Percentiles rank a stretch among this genome's conserved stretches.
Conservation (phyloP, 2,329 filamentous ascomycete species). For the Alternaria arbusti region DNA sequence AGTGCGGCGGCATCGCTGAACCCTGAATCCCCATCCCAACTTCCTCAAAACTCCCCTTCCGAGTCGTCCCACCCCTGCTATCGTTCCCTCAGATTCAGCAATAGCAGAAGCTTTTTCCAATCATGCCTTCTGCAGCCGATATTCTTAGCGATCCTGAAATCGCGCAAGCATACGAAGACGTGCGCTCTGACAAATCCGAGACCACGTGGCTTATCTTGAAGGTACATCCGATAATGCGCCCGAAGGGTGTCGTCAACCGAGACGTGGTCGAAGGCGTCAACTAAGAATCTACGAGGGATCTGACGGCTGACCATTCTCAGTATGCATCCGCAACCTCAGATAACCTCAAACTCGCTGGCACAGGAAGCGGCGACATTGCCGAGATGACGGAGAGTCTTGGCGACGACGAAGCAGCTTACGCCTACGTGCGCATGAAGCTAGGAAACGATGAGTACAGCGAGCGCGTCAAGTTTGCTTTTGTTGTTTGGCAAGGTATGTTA, state of each 20-base stretch:
- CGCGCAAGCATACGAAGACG: conserved; percentile 68
- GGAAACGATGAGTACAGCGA: conserved; percentile 74
- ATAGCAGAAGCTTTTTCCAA: background rate
- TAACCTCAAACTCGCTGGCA: conserved; percentile 62
- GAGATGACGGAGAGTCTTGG: conserved; percentile 66
- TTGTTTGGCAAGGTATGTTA: conserved; percentile 71
- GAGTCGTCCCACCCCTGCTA: background rate
- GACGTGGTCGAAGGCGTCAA: background rate
- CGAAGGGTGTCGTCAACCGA: background rate
- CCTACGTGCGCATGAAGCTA: conserved; percentile 65
- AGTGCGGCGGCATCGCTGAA: background rate
- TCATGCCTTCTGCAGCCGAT: conserved; percentile 39
- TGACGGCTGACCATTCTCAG: background rate
- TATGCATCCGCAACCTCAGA: conserved; percentile 58
- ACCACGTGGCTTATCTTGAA: conserved; percentile 73
- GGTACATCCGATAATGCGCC: conserved; percentile 44
- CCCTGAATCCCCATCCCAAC: conserved; percentile 14
- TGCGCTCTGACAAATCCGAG: conserved; percentile 69
- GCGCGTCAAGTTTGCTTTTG: conserved; percentile 71
- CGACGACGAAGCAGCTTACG: conserved; percentile 68
- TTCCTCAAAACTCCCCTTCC: conserved; percentile 11
- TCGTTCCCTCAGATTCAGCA: background rate
- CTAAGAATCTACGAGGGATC: rapidly evolving
- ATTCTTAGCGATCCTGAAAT: conserved; percentile 60
- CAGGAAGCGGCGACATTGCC: conserved; percentile 65